A percentile compares a stretch with the other conserved stretches of the same genome.
Evolutionary conservation across 2,329 filamentous ascomycete genomes (phyloP).

Genomic region (Colletotrichum siamense): DNA sequence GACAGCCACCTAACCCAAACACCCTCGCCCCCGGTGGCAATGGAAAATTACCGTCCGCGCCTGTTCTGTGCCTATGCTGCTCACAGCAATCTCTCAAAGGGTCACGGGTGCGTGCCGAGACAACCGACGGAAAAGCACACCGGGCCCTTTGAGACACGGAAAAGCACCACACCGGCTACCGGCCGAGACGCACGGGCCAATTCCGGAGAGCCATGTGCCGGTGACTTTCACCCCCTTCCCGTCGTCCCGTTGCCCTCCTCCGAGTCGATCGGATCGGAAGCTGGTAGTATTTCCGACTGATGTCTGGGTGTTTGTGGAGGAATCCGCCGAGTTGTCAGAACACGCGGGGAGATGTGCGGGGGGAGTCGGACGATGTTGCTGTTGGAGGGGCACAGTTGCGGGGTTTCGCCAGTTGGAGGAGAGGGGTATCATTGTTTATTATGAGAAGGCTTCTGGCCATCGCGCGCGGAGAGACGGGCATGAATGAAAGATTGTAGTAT

Average conservation of each 20-base stretch:
- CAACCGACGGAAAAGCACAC: conserved; percentile 18
- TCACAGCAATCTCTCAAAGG: neutral
- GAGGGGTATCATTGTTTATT: neutral
- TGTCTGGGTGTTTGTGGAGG: neutral
- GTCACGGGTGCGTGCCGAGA: conserved; percentile 2
- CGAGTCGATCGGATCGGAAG: neutral
- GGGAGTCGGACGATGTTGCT: neutral
- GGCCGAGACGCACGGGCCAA: neutral
- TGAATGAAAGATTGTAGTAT: neutral
- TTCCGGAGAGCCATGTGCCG: neutral
- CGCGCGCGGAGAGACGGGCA: neutral
- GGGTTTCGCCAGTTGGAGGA: neutral
- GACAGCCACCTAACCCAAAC: neutral
- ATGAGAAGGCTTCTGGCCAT: neutral
- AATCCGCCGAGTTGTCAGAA: neutral
- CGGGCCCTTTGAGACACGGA: neutral
- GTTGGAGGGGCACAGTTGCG: neutral
- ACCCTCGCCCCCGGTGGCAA: neutral
- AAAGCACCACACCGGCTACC: neutral
- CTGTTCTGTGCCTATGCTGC: neutral
- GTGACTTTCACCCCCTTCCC: neutral
- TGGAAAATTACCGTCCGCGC: neutral
- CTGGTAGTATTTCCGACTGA: neutral
- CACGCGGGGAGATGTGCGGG: neutral
- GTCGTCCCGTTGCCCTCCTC: neutral